Conservation (phyloP, 306 rosid species). For the Cicer judaicum region DNA sequence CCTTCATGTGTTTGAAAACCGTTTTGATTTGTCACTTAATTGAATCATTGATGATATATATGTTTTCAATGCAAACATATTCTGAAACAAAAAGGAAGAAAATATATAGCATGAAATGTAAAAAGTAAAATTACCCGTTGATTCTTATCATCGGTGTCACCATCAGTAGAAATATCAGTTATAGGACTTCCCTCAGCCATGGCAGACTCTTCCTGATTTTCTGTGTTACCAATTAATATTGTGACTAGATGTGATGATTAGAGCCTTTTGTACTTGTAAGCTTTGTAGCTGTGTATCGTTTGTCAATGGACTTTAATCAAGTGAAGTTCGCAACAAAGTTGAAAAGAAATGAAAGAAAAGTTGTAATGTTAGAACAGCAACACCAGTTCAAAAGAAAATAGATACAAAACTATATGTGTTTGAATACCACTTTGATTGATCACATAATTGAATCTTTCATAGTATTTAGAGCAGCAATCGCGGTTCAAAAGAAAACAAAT, state of each 20-base stretch:
- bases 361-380: no score
- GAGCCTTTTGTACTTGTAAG: constrained; percentile 50
- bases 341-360: background rate
- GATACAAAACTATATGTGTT: no score
- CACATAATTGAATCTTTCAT: no score
- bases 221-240: constrained; percentile 45
- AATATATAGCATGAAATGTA: constrained; percentile 29
- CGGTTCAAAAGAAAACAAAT: no score
- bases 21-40: constrained; percentile 6
- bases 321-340: constrained; percentile 47
- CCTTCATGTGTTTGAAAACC: background rate
- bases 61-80: background rate
- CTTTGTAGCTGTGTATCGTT: constrained; percentile 35
- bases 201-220: constrained; percentile 57
- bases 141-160: constrained; percentile 86
- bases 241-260: constrained; percentile 47
- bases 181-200: constrained; percentile 95
- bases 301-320: constrained; percentile 33
- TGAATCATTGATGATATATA: background rate
- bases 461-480: no score
- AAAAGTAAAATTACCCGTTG: constrained; percentile 58
- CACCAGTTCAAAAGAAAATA: no score
- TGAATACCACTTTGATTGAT: no score
- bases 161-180: constrained; percentile 95
- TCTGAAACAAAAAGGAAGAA: background rate